A percentile compares a stretch with the other conserved stretches of the same genome.
Conservation (phyloP, 176 grass and related monocot species). For the Tuctoria greenei region DNA sequence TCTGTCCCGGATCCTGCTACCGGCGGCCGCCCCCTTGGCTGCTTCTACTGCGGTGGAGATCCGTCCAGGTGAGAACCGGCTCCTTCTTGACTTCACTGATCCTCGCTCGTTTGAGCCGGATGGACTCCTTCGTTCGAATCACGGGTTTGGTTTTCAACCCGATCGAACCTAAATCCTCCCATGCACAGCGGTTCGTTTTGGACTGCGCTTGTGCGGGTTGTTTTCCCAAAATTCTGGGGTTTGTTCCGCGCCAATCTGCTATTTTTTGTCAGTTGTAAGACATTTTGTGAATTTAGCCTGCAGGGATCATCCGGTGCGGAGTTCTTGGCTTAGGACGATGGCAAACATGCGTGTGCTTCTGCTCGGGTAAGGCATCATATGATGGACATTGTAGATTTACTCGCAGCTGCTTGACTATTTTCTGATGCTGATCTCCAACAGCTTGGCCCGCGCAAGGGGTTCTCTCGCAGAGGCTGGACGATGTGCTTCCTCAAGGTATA, state of each 20-base stretch:
- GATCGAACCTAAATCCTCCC: not conserved
- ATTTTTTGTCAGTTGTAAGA: not conserved
- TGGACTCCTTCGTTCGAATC: not conserved
- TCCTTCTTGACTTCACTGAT: not conserved
- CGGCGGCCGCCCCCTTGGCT: not conserved
- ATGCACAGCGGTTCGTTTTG: too few species aligned
- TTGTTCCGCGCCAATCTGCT: not conserved
- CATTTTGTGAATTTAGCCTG: not conserved
- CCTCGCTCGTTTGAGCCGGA: not conserved
- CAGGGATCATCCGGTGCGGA: slow-evolving; percentile 10
- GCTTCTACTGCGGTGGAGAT: not conserved
- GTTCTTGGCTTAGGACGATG: slow-evolving; percentile 18
- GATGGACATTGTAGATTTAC: not conserved
- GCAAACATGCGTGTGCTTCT: slow-evolving; percentile 48
- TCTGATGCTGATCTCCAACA: slow-evolving; percentile 15
- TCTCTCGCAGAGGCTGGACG: slow-evolving; percentile 27
- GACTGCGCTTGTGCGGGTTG: not conserved
- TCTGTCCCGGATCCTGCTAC: not conserved
- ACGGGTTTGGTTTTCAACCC: not conserved
- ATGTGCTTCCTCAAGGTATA: slow-evolving; percentile 39
- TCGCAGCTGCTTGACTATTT: not conserved
- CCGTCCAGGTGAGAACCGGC: not conserved
- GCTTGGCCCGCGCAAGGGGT: slow-evolving; percentile 43
- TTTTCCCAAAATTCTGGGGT: not conserved
- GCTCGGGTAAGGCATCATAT: slow-evolving; percentile 31